Base-by-base conservation (phyloP, 2,329 filamentous ascomycete genomes). In the Bertia moriformis region DNA sequence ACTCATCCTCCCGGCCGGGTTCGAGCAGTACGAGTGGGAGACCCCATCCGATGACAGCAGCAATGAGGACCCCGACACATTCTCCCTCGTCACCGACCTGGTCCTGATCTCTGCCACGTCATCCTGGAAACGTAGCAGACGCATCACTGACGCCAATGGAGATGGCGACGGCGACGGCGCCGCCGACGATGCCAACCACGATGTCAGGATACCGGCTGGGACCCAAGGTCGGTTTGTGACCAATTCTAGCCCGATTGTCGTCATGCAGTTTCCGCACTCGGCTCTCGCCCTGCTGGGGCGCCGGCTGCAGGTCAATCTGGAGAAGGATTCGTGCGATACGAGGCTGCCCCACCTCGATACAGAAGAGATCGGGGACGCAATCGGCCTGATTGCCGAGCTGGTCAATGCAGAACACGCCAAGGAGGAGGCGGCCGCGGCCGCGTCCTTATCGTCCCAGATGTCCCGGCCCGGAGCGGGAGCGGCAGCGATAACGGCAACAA, bases 41-140 rank as follows among this genome's bases (percentile, higher is more conserved):
- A 74, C 88, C 12, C 77, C 82, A 29, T 77, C 83, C 39, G 88
- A 95, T 57, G 85, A 94, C 45, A 83, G 91, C 42, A 88, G 22
- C 7, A n/a, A 27, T n/a, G 22, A 27, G 22, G 7, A 91, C 46
- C 76, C 74, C 18, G 91, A 93, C 48, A 76, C 74, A 14, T 83
- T 95, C 43, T 68, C 73, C 43, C 69, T 95, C 3, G 62, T 68
- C 1, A 64, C 69, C 35, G 68, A 78, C 39, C 60, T 88, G 4
- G 66, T 74, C 2, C 65, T 88, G 2, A 81, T 89, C 44, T n/a
- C n/a, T n/a, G n/a, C n/a, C n/a, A n/a, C n/a, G n/a, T n/a, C n/a
- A n/a, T 59, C 58, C 3, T 52, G 65, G 44, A 53, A 61, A 39
- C 52, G 67, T 41, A 59, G 57, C 14, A 63, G 67, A 49, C n/a